Conservation (phyloP, 495 filamentous ascomycete genomes). For the Achaetomiella virescens region DNA sequence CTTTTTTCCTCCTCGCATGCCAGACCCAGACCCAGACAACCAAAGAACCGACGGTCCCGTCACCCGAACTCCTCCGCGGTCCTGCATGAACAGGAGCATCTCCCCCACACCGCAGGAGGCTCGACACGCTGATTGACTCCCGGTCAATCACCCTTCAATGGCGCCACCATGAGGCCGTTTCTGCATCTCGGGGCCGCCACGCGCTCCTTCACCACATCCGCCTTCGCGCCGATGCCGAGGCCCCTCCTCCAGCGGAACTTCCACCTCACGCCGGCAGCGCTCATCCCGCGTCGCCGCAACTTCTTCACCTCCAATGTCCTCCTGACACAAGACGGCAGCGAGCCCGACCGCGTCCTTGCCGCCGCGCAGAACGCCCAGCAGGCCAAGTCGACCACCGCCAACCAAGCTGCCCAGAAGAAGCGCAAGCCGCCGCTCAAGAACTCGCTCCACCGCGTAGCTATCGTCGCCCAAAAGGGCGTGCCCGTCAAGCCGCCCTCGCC, state of each 20-base stretch:
- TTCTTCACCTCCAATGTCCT: constrained; percentile 39
- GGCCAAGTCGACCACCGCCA: constrained; percentile 1
- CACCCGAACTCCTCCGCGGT: neutral
- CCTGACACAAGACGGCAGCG: constrained; percentile 25
- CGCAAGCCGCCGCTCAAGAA: constrained; percentile 42
- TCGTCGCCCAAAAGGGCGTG: constrained; percentile 35
- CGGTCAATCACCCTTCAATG: constrained; percentile 18
- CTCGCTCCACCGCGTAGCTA: constrained; percentile 38
- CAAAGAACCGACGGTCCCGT: neutral
- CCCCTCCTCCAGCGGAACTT: constrained; percentile 19
- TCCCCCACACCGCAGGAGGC: neutral
- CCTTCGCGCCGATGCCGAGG: constrained; percentile 5
- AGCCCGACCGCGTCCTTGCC: neutral
- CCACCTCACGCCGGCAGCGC: constrained; percentile 20
- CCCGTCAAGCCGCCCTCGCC: constrained; percentile 15
- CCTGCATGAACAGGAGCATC: neutral
- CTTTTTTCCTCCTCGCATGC: neutral
- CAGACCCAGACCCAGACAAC: neutral
- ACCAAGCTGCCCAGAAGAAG: constrained; percentile 27
- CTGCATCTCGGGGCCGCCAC: constrained; percentile 17
- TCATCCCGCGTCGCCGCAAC: constrained; percentile 32
- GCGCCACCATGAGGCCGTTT: constrained; percentile 22
- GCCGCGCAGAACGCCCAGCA: constrained; percentile 5
- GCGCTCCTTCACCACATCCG: constrained; percentile 5
- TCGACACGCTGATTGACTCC: neutral